Base-by-base conservation (phyloP, 148 eudicot species). In the Chenopodium quinoa region DNA sequence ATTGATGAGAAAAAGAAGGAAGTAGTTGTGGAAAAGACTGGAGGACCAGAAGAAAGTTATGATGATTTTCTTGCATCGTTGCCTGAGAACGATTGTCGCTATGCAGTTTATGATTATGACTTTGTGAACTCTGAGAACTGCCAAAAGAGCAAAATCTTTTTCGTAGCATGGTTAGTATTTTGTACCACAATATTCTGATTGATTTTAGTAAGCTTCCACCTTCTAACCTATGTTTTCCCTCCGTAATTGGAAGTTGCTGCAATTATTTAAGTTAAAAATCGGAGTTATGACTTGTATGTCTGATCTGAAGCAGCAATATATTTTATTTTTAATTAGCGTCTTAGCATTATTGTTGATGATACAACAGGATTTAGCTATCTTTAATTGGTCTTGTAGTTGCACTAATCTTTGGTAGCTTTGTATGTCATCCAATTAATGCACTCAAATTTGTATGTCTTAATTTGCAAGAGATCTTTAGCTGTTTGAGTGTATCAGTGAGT, bases 1-100 rank as follows among this genome's bases (percentile, higher is more conserved):
- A 92, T 92, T 73, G 95, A 92, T 65, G 95, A 92, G 91, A 86
- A 89, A 78, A 92, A 87, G 85, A 88, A 90, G 62, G 95, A 92
- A 87, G 95, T 92, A 23, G 87, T 90, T 60, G 93, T 92, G n/a
- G 95, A 92, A 54, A 92, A 90, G 83, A 90, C 92, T 54, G 95
- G 95, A 79, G 87, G 86, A 65, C 90, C 89, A 47, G 87, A 88
- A 65, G 95, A 90, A 88, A 90, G 84, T 76, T 90, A 92, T 82
- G 95, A 92, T 70, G 95, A 92, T 78, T 92, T 92, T 84, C 88
- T 90, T 76, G 93, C 88, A 70, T 86, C 95, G 65, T 75, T 92
- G 84, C 95, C 95, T 83, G 95, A 92, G 81, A 90, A 89, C 34
- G 95, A 92, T 82, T 92, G 95, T 71, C 89, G 95, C 83, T 91